These are phyloP conservation scores for Trichophyton benhamiae DNA, from an alignment of 2,329 filamentous ascomycete genomes.

Conservation along the genomic window DNA sequence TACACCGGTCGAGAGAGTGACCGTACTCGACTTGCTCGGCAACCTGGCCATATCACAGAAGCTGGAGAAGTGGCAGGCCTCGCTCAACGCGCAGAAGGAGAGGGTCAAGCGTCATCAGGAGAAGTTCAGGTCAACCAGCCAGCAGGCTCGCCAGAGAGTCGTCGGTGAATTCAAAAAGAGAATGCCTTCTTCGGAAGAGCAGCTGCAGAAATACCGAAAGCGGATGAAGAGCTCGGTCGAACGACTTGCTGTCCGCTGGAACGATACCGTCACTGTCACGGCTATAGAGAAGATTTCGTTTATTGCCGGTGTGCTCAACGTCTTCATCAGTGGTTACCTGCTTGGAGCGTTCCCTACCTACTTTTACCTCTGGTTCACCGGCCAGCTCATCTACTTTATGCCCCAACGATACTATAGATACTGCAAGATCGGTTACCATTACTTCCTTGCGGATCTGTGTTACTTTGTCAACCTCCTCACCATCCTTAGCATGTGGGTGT, in stretches of 20 bases:
- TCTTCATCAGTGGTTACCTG: slow-evolving; percentile 90
- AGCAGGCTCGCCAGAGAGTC: slow-evolving; percentile 73
- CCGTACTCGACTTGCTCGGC: slow-evolving; percentile 84
- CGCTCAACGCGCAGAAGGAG: slow-evolving; percentile 68
- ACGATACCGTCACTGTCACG: slow-evolving; percentile 77
- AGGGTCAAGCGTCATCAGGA: slow-evolving; percentile 75
- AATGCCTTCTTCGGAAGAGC: slow-evolving; percentile 77
- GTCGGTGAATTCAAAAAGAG: slow-evolving; percentile 86
- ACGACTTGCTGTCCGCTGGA: slow-evolving; percentile 72
- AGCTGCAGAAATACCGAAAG: slow-evolving; percentile 77
- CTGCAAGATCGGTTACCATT: slow-evolving; percentile 82
- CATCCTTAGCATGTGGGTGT: slow-evolving; percentile 74
- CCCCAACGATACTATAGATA: slow-evolving; percentile 88
- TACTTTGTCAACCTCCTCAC: slow-evolving; percentile 93
- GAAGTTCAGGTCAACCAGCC: slow-evolving; percentile 61
- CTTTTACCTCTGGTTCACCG: slow-evolving; percentile 89
- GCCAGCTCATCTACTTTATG: slow-evolving; percentile 87
- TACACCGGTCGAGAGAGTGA: slow-evolving; percentile 77
- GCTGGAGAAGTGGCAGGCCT: slow-evolving; percentile 78
- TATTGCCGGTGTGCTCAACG: slow-evolving; percentile 90
- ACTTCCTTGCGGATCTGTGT: slow-evolving; percentile 92
- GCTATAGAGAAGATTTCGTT: slow-evolving; percentile 89
- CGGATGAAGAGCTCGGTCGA: slow-evolving; percentile 86
- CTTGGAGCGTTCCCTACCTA: slow-evolving; percentile 74
- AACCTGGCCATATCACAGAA: slow-evolving; percentile 82